Evolutionary conservation across 192 early-diverging fungal genomes (phyloP), one percentile per base, ranked within the genome.

Genomic region (Coemansia sp.): DNA sequence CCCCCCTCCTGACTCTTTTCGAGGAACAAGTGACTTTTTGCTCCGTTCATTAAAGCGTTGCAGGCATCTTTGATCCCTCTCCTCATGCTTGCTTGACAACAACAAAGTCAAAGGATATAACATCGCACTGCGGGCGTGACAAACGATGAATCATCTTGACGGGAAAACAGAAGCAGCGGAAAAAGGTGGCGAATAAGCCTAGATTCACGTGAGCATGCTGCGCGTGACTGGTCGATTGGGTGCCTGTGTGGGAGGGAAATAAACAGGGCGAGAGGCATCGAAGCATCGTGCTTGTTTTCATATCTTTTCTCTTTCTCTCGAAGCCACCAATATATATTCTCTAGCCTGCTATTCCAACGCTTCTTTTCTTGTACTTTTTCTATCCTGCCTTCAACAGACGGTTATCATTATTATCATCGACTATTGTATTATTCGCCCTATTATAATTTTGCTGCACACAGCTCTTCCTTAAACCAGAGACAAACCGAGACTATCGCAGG

Each of bases 201-300:
- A 25, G 15, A 20, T 65, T 11, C 63, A 65, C 63, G 63, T 65
- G 63, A 29, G 49, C 10, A 35, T 15, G 7, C 53, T 56, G 40
- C 63, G 49, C 63, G 63, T 65, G 63, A 65, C 53, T 15, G 40
- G 3, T 17, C 19, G 22, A 50, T 23, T 25, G 13, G 23, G 6
- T 9, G 49, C 3, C 11, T 52, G 9, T 45, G 11, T 7, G 42
- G 17, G 22, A 7, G 49, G 9, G 49, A 52, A 25, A 52, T 9
- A 25, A 9, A 25, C 23, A 11, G 10, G 9, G 7, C 9, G 10
- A 48, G 8, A 48, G 29, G 29, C 29, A 29, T 29, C 8, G 7
- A 20, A 2, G 19, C 5, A 19, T 17, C n/a, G 4, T 8, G 2
- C 19, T 48, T 19, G 19, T 52, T 52, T 45, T 17, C 15, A 49